Percentiles rank a stretch among this genome's conserved stretches.
Conservation (phyloP, 73 alveolate genomes). For the Tetrahymena borealis region DNA sequence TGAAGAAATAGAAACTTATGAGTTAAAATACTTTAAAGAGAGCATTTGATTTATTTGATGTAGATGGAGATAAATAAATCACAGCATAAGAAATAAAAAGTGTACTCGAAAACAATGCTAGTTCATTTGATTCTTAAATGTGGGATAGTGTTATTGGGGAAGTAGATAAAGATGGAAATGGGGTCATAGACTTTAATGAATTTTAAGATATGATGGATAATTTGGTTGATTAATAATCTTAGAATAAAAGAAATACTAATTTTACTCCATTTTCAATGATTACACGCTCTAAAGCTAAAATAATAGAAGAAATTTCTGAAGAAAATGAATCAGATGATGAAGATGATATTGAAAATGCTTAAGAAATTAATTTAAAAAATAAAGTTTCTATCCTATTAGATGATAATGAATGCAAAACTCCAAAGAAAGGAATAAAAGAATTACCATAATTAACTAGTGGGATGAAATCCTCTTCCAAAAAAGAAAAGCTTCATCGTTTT, state of each 20-base stretch:
- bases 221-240: not conserved
- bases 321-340: not conserved
- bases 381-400: too few species aligned
- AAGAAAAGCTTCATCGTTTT: too few species aligned
- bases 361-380: too few species aligned
- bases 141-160: constrained; percentile 53
- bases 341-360: not conserved
- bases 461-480: too few species aligned
- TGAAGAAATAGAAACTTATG: not conserved
- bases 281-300: not conserved
- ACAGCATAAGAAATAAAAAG: not conserved
- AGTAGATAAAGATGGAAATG: constrained; percentile 65
- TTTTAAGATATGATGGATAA: constrained; percentile 53
- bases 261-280: not conserved
- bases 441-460: too few species aligned
- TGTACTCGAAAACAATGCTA: not conserved
- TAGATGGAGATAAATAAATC: not conserved
- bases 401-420: too few species aligned
- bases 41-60: not conserved
- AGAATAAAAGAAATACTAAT: not conserved
- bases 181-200: constrained; percentile 61
- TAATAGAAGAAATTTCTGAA: not conserved
- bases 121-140: not conserved
- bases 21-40: not conserved
- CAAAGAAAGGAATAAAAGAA: too few species aligned